These are phyloP conservation scores for Melastoma candidum DNA, from an alignment of 441 rosid genomes.

Conservation along the genomic window DNA sequence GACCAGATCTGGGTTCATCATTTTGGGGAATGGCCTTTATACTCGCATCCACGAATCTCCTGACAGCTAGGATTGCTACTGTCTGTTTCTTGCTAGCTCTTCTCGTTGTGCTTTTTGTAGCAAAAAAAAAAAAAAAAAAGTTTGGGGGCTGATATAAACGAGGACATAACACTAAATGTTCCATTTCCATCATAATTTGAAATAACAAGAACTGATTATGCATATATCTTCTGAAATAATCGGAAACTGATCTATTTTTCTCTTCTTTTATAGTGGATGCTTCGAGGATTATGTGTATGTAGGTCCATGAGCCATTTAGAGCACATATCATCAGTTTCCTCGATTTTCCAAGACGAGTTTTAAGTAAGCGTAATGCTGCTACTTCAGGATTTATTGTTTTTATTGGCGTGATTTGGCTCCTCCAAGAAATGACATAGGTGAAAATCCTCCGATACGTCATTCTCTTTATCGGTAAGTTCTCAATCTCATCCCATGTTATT, in stretches of 20 bases:
- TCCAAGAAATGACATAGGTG: conserved; percentile 68
- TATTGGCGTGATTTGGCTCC: conserved; percentile 64
- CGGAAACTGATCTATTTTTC: too few species aligned
- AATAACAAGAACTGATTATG: neutral
- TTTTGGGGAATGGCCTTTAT: conserved; percentile 96
- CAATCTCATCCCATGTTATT: conserved; percentile 3
- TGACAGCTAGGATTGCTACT: conserved; percentile 82
- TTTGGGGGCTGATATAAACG: conserved; percentile 8
- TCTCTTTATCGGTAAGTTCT: conserved; percentile 65
- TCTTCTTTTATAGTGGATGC: conserved; percentile 53
- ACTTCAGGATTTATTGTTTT: conserved; percentile 69
- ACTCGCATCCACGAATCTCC: conserved; percentile 76
- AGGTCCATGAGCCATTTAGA: conserved; percentile 12
- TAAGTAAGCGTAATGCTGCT: too few species aligned
- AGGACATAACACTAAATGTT: neutral
- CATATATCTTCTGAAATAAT: too few species aligned
- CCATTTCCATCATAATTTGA: neutral
- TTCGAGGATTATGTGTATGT: conserved; percentile 86
- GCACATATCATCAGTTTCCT: neutral
- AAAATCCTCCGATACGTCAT: conserved; percentile 76
- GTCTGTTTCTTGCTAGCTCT: conserved; percentile 69
- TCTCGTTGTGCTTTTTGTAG: conserved; percentile 64
- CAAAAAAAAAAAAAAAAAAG: conserved; percentile 38
- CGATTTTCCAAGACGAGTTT: too few species aligned
- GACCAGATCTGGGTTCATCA: conserved; percentile 82